A percentile compares a stretch with the other conserved stretches of the same genome.
Evolutionary conservation across 1,139 yeast genomes (phyloP).

Genomic region (Debaryomyces robertsiae): DNA sequence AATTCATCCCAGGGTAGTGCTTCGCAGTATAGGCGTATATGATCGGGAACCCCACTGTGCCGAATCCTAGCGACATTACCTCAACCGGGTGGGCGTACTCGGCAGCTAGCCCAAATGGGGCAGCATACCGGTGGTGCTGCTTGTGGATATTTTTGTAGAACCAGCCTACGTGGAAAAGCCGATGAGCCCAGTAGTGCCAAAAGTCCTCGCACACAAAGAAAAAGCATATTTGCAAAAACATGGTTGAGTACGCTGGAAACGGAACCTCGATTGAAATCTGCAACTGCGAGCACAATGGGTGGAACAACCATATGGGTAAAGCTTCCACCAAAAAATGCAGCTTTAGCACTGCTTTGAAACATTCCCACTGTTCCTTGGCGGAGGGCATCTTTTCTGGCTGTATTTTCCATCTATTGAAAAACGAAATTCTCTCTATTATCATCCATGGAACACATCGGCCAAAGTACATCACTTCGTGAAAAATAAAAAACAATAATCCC

Average conservation of each 20-base stretch:
- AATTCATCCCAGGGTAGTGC: conserved; percentile 41
- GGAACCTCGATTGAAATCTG: conserved; percentile 81
- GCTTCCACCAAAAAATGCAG: conserved; percentile 92
- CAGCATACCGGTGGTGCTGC: conserved; percentile 95
- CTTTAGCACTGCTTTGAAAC: conserved; percentile 77
- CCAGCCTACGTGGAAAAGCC: conserved; percentile 81
- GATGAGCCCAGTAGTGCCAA: conserved; percentile 96
- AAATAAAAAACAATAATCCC: conserved; percentile 69
- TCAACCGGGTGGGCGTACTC: conserved; percentile 97
- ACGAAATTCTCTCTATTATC: conserved; percentile 74
- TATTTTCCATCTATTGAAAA: conserved; percentile 74
- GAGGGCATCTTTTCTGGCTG: conserved; percentile 81
- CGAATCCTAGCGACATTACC: conserved; percentile 86
- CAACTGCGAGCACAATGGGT: conserved; percentile 77
- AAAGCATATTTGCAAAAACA: conserved; percentile 63
- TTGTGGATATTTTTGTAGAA: conserved; percentile 91
- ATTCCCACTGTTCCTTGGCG: conserved; percentile 85
- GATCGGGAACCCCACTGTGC: conserved; percentile 93
- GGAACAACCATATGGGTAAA: conserved; percentile 94
- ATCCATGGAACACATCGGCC: conserved; percentile 87
- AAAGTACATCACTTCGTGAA: conserved; percentile 82
- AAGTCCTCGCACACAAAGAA: conserved; percentile 88
- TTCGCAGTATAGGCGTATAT: conserved; percentile 47
- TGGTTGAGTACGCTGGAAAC: conserved; percentile 65
- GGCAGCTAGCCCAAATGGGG: conserved; percentile 95